Evolutionary conservation across 164 flowering plant species (phyloP), one percentile per base, ranked within the genome.

Genomic region (Sextonia rubra): DNA sequence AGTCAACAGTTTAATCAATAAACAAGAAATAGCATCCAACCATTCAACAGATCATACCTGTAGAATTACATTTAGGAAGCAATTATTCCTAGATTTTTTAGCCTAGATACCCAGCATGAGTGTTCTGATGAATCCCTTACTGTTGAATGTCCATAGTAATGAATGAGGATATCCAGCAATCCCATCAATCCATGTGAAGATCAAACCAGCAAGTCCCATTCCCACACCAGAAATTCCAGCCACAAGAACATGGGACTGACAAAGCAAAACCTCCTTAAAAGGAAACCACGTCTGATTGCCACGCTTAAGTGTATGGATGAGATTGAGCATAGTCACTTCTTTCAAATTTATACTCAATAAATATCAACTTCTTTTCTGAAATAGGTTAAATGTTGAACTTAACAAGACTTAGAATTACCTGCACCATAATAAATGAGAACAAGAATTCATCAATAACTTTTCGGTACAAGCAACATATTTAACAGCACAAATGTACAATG

Each of bases 21-120:
- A n/a, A n/a, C n/a, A n/a, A n/a, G n/a, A n/a, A n/a, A n/a, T n/a
- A n/a, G n/a, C n/a, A n/a, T n/a, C n/a, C 12, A 23, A 60, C 20
- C n/a, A 70, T 17, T 20, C 9, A n/a, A 25, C 20, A 4, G 18
- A 49, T 49, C 12, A 29, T 79, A 94, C 98, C 97, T 92, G 97
- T 66, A 94, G 78, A 75, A 94, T 77, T 2, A 90, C 97, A 85
- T 94, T 94, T 52, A 94, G 74, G 72, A 92, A 94, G 76, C 99
- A 94, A 80, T 92, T 94, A 69, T 91, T 94, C 97, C 99, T 3
- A 88, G 88, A 82, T 94, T 94, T 64, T 79, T 86, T 83, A 94
- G 79, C 12, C 99, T 97, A 62, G 97, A 90, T 0, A 92, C 84
- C 1, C 80, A 76, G 65, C 24, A 67, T 47, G 61, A 24, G 63